These are phyloP conservation scores for Solanum tarijense DNA, from an alignment of 257 asterid genomes.

Conservation along the genomic window DNA sequence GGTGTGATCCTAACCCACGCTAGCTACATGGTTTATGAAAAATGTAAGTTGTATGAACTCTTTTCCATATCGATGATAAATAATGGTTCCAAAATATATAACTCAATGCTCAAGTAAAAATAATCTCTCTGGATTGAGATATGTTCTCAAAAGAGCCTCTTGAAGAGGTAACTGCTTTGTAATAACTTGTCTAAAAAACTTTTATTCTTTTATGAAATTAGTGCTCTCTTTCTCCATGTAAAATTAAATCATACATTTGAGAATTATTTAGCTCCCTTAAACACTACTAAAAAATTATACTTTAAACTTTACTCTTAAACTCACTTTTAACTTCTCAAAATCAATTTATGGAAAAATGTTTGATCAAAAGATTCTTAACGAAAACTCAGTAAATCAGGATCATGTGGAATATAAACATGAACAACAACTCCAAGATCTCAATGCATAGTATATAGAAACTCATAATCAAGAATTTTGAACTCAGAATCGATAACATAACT, in stretches of 20 bases:
- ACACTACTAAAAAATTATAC: background rate
- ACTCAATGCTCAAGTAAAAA: background rate
- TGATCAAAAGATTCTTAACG: background rate
- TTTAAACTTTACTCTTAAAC: background rate
- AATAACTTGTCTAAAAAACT: background rate
- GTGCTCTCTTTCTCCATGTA: background rate
- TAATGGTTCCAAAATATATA: background rate
- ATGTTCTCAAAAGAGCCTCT: background rate
- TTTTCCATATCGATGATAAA: background rate
- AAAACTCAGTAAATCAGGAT: no score
- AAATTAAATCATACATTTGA: background rate
- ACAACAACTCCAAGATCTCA: background rate
- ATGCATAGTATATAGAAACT: background rate
- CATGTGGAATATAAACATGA: no score
- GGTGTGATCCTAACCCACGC: background rate
- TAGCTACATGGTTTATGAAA: no score
- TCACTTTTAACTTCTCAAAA: background rate
- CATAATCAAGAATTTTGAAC: background rate
- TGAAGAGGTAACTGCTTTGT: background rate
- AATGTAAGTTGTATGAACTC: background rate
- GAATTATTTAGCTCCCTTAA: background rate
- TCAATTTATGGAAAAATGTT: background rate
- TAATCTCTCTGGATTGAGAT: background rate
- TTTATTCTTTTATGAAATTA: background rate
- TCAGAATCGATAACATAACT: no score